Evolutionary conservation across 2,329 filamentous ascomycete genomes (phyloP).

Genomic region (Madurella mycetomatis): DNA sequence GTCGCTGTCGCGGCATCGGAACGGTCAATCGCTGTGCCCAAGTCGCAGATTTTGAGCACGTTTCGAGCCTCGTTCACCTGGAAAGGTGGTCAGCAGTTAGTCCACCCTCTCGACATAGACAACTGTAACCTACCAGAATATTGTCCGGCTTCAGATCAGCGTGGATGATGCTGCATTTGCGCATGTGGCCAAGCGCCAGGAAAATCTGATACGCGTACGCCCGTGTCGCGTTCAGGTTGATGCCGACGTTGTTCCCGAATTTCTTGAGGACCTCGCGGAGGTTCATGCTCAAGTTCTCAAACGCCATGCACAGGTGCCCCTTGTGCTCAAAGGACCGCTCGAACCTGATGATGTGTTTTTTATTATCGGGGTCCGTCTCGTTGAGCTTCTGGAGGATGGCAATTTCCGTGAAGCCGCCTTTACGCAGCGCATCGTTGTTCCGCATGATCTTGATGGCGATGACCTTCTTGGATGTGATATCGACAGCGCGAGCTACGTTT

Average conservation of each 20-base stretch:
- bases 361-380: slow-evolving; percentile 78
- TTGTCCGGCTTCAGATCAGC: slow-evolving; percentile 98
- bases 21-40: slow-evolving; percentile 91
- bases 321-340: slow-evolving; percentile 90
- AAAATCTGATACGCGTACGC: slow-evolving; percentile 95
- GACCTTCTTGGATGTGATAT: slow-evolving; percentile 67
- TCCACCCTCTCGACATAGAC: neutral
- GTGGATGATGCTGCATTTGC: slow-evolving; percentile 89
- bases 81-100: slow-evolving; percentile 25
- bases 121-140: slow-evolving; percentile 65
- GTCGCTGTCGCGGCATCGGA: slow-evolving; percentile 67
- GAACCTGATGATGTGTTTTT: slow-evolving; percentile 86
- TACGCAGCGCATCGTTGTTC: slow-evolving; percentile 88
- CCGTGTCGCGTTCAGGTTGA: slow-evolving; percentile 82
- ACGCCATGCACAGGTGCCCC: slow-evolving; percentile 91
- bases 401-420: slow-evolving; percentile 91
- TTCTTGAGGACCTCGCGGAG: slow-evolving; percentile 91
- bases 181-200: slow-evolving; percentile 78
- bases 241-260: slow-evolving; percentile 88
- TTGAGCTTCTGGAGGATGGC: slow-evolving; percentile 86
- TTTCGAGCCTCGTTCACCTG: slow-evolving; percentile 76
- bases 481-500: slow-evolving; percentile 83
- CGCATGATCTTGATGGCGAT: slow-evolving; percentile 98
- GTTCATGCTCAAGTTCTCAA: slow-evolving; percentile 92
- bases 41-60: slow-evolving; percentile 87